These are phyloP conservation scores for Lunasporangiospora selenospora DNA, from an alignment of 192 early-diverging fungal species.

Conservation along the genomic window DNA sequence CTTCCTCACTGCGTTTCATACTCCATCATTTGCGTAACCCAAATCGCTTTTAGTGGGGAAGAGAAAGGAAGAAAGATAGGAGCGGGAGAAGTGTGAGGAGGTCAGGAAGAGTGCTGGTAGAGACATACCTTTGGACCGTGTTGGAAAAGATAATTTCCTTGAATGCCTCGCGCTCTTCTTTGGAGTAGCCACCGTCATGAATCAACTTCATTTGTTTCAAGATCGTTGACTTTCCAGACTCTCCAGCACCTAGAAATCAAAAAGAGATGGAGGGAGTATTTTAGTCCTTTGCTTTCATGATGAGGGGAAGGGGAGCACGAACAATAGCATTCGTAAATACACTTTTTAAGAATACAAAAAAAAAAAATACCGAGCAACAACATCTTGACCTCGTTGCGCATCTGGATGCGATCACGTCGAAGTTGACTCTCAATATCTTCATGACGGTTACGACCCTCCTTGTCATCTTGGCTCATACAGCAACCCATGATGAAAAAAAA, in stretches of 20 bases:
- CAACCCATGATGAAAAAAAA: constrained; percentile 89
- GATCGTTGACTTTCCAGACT: constrained; percentile 98
- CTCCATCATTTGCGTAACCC: too few species aligned
- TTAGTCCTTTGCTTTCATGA: too few species aligned
- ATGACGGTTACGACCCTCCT: constrained; percentile 81
- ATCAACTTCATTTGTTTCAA: constrained; percentile 99
- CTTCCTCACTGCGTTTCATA: too few species aligned
- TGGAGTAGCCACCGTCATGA: constrained; percentile 92
- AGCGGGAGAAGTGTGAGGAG: too few species aligned
- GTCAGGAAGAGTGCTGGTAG: too few species aligned
- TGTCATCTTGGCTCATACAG: constrained; percentile 82
- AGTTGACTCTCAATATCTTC: constrained; percentile 92
- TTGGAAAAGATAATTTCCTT: constrained; percentile 97
- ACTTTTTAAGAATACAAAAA: not conserved
- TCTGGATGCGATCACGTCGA: constrained; percentile 74
- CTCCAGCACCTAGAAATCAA: constrained; percentile 79
- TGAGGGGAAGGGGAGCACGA: not conserved
- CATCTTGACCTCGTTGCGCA: constrained; percentile 97
- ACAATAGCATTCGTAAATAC: too few species aligned
- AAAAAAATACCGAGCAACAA: constrained; percentile 75
- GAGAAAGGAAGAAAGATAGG: too few species aligned
- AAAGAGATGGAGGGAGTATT: too few species aligned
- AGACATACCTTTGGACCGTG: constrained; percentile 83
- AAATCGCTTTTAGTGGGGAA: too few species aligned
- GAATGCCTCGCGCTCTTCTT: constrained; percentile 90